These are phyloP conservation scores for Cardamine occulta DNA, from an alignment of 345 rosid genomes.

Conservation along the genomic window DNA sequence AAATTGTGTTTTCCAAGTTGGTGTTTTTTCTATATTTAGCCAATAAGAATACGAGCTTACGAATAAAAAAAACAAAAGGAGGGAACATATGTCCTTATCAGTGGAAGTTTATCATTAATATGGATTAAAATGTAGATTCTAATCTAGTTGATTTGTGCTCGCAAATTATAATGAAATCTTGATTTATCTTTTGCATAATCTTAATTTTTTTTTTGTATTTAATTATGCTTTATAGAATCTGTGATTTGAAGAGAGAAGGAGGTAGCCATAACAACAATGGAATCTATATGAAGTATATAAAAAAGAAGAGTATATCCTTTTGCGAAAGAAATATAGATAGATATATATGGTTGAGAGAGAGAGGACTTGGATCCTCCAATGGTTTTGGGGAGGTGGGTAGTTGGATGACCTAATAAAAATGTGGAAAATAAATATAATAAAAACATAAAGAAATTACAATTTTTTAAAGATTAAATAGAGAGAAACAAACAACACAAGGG, in stretches of 20 bases:
- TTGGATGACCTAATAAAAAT: constrained; percentile 40
- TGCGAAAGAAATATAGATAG: constrained; percentile 16
- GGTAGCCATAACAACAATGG: constrained; percentile 20
- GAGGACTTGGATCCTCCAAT: constrained; percentile 45
- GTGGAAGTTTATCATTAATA: constrained; percentile 22
- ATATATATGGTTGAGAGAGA: constrained; percentile 42
- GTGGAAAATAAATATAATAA: constrained; percentile 1
- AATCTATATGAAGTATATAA: constrained; percentile 7
- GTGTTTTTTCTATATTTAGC: constrained; percentile 38
- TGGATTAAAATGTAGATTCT: constrained; percentile 18
- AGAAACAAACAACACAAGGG: constrained; percentile 15
- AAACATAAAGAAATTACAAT: background rate
- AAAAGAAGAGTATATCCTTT: background rate
- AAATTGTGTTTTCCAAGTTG: constrained; percentile 33
- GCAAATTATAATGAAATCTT: constrained; percentile 1
- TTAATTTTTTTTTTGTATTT: background rate
- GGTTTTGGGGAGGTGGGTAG: constrained; percentile 44
- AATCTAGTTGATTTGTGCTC: constrained; percentile 8
- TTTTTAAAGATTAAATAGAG: constrained; percentile 9
- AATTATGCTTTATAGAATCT: background rate
- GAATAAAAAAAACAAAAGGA: constrained; percentile 15
- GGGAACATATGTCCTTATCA: constrained; percentile 12
- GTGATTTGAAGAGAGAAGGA: constrained; percentile 13
- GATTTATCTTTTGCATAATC: background rate
- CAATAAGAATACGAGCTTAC: constrained; percentile 33